Evolutionary conservation across 148 eudicot genomes (phyloP).

Genomic region (Chenopodium quinoa): DNA sequence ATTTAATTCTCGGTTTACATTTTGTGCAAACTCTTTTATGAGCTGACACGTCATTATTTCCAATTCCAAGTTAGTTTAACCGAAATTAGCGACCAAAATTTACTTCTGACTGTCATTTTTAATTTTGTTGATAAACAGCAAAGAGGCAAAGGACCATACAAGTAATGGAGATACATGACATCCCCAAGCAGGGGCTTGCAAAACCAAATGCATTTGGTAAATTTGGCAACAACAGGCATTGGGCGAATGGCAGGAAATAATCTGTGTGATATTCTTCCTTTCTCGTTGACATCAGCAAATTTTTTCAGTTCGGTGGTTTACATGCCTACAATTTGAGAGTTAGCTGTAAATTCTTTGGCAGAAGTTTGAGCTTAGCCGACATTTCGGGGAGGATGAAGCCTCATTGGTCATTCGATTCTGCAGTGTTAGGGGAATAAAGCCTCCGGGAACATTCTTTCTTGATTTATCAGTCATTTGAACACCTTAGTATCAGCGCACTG

Average conservation of each 20-base stretch:
- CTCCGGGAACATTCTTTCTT: slow-evolving; percentile 11
- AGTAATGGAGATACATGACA: slow-evolving; percentile 83
- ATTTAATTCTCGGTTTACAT: background rate
- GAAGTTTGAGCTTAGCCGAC: background rate
- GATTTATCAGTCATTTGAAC: slow-evolving; percentile 26
- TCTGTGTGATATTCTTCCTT: background rate
- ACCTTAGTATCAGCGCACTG: slow-evolving; percentile 9
- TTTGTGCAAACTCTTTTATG: background rate
- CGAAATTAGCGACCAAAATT: background rate
- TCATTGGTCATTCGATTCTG: background rate
- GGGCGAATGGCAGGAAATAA: slow-evolving; percentile 66
- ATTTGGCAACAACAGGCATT: slow-evolving; percentile 62
- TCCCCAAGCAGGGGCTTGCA: slow-evolving; percentile 63
- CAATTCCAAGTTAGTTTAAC: background rate
- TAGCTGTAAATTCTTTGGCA: background rate
- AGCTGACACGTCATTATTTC: too few species aligned
- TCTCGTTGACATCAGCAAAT: background rate
- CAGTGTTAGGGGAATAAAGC: background rate
- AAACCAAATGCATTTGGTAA: slow-evolving; percentile 43
- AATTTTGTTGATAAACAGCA: slow-evolving; percentile 42
- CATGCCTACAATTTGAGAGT: background rate
- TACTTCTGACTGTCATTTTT: background rate
- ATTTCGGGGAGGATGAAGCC: background rate
- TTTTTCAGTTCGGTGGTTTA: background rate
- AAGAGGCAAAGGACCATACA: slow-evolving; percentile 87